A percentile compares a stretch with the other conserved stretches of the same genome.
phyloP scores from a whole-genome alignment of 345 rosid species.

The Lepidium aucheri region DNA sequence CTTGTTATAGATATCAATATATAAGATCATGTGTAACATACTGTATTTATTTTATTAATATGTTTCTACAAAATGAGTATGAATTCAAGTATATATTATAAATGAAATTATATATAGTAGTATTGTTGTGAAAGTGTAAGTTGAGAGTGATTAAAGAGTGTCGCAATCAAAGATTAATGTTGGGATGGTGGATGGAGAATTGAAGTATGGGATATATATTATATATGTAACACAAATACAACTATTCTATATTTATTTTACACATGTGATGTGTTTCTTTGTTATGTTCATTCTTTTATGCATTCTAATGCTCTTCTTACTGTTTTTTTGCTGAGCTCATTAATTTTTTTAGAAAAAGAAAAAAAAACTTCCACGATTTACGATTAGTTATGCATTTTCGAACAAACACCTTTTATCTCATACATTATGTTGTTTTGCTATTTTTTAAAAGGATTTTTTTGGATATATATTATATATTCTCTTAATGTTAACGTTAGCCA shows the following conservation, averaged over 20 bases:
- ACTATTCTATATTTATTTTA: conserved; percentile 11
- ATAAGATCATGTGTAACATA: conserved; percentile 4
- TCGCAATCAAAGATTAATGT: conserved; percentile 27
- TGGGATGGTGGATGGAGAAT: conserved; percentile 21
- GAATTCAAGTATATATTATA: not conserved
- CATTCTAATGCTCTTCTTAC: not conserved
- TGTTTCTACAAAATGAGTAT: not conserved
- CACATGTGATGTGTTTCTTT: conserved; percentile 25
- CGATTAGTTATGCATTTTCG: not conserved
- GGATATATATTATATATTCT: too few relatives aligned
- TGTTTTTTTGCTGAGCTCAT: not conserved
- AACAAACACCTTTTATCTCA: not conserved
- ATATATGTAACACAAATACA: not conserved
- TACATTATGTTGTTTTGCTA: not conserved
- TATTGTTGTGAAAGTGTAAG: not conserved
- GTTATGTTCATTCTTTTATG: conserved; percentile 1
- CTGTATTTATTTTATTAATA: not conserved
- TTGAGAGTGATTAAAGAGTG: conserved; percentile 8
- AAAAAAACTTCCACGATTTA: not conserved
- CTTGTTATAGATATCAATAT: conserved; percentile 1
- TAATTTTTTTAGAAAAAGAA: not conserved
- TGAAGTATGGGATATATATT: conserved; percentile 14
- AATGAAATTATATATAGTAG: not conserved
- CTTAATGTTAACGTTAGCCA: not conserved
- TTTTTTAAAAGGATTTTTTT: too few relatives aligned